Evolutionary conservation across 192 early-diverging fungal genomes (phyloP).

Genomic region (Fimicolochytrium jonesii): DNA sequence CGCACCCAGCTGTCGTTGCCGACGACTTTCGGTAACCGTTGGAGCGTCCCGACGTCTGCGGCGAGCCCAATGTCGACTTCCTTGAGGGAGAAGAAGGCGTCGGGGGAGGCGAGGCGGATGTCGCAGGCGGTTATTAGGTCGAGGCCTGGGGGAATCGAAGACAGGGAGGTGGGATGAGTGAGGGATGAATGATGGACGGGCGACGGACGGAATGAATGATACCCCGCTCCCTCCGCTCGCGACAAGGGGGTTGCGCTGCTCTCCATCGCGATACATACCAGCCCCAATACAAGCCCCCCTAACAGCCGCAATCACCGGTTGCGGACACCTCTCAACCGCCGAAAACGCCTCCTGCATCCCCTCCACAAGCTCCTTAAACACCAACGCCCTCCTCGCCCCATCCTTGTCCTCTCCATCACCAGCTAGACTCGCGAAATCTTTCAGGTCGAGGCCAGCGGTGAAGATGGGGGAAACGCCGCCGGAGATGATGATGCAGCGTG

Average conservation of each 20-base stretch:
- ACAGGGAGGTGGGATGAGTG: not conserved
- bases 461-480: slow-evolving; percentile 69
- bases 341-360: slow-evolving; percentile 50
- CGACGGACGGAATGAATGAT: not conserved
- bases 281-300: slow-evolving; percentile 83
- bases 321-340: slow-evolving; percentile 76
- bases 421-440: not conserved
- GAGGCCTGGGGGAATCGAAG: slow-evolving; percentile 46
- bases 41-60: slow-evolving; percentile 84
- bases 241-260: not conserved
- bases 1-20: slow-evolving; percentile 88
- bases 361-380: slow-evolving; percentile 26
- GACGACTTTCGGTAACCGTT: slow-evolving; percentile 91
- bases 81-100: slow-evolving; percentile 81
- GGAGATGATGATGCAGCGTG: slow-evolving; percentile 74
- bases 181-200: not conserved
- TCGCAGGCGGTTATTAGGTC: slow-evolving; percentile 91
- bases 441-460: slow-evolving; percentile 82
- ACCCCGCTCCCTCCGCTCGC: not conserved
- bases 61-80: slow-evolving; percentile 93
- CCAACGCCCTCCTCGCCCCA: slow-evolving; percentile 33
- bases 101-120: slow-evolving; percentile 73
- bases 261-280: no score
- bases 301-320: slow-evolving; percentile 85
- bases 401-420: slow-evolving; percentile 9